A percentile compares a stretch with the other conserved stretches of the same genome.
Evolutionary conservation across 495 filamentous ascomycete genomes (phyloP).

Genomic region (Bryoglossum gracile): DNA sequence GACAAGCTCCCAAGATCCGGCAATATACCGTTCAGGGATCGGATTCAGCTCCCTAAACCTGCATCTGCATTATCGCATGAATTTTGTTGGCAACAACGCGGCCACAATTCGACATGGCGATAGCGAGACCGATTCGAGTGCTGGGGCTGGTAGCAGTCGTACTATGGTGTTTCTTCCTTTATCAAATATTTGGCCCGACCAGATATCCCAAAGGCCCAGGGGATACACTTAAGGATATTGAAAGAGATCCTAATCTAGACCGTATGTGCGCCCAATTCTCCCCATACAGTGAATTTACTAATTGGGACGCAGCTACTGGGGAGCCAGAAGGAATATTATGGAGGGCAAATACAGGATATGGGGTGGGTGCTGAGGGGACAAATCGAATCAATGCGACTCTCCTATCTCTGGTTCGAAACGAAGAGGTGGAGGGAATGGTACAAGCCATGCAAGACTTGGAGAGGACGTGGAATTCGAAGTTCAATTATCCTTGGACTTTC

Average conservation of each 20-base stretch:
- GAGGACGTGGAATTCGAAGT: slow-evolving; percentile 94
- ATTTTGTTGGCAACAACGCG: slow-evolving; percentile 4
- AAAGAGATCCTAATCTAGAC: slow-evolving; percentile 74
- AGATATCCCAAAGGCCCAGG: slow-evolving; percentile 31
- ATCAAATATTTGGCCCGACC: slow-evolving; percentile 54
- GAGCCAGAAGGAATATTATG: slow-evolving; percentile 72
- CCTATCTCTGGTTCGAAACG: slow-evolving; percentile 87
- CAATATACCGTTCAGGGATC: neutral
- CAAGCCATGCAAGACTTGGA: slow-evolving; percentile 86
- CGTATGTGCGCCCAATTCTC: slow-evolving; percentile 38
- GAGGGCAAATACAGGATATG: slow-evolving; percentile 64
- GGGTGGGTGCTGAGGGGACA: slow-evolving; percentile 62
- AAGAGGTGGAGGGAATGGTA: slow-evolving; percentile 76
- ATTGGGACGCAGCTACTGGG: slow-evolving; percentile 53
- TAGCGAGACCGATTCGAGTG: slow-evolving; percentile 75
- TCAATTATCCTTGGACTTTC: slow-evolving; percentile 99
- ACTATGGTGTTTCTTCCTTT: slow-evolving; percentile 67
- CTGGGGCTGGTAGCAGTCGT: slow-evolving; percentile 62
- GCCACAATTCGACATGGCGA: slow-evolving; percentile 52
- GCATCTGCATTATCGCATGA: neutral
- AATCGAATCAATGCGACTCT: slow-evolving; percentile 88
- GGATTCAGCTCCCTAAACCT: neutral
- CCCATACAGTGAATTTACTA: slow-evolving; percentile 4
- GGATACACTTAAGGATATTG: slow-evolving; percentile 44
- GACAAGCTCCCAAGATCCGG: neutral